These are phyloP conservation scores for Mycosphaerelloides madeirae DNA, from an alignment of 2,329 filamentous ascomycete genomes.

Conservation along the genomic window DNA sequence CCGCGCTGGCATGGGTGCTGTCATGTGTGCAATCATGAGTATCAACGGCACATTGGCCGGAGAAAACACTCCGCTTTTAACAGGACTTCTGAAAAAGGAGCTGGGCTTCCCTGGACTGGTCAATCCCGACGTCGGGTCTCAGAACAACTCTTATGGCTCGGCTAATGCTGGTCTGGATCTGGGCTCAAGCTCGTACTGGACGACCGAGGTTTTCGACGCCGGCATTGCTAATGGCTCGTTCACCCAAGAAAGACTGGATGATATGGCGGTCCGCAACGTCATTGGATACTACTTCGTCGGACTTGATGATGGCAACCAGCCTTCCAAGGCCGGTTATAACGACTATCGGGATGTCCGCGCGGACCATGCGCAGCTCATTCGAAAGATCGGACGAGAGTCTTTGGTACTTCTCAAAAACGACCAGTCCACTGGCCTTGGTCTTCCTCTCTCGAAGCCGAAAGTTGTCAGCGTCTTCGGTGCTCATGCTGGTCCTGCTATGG, in stretches of 20 bases:
- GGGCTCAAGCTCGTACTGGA: slow-evolving; percentile 24
- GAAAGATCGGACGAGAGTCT: slow-evolving; percentile 7
- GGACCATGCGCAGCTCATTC: slow-evolving; percentile 13
- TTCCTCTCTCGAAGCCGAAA: slow-evolving; percentile 47
- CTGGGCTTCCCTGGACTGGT: slow-evolving; percentile 33
- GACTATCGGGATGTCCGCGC: slow-evolving; percentile 14
- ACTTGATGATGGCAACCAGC: slow-evolving; percentile 14
- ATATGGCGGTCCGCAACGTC: slow-evolving; percentile 31
- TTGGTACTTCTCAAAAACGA: slow-evolving; percentile 59
- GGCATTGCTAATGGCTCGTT: slow-evolving; percentile 33
- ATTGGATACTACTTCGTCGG: slow-evolving; percentile 17
- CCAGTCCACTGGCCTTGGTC: slow-evolving; percentile 32
- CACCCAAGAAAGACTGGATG: slow-evolving; percentile 27
- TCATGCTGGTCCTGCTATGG: slow-evolving; percentile 12
- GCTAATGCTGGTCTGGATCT: slow-evolving; percentile 30
- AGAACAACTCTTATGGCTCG: slow-evolving; percentile 23
- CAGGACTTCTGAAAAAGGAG: slow-evolving; percentile 62
- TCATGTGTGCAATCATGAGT: slow-evolving; percentile 42
- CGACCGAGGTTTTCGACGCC: slow-evolving; percentile 21
- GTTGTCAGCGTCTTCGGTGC: slow-evolving; percentile 36
- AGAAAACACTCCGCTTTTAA: slow-evolving; percentile 57
- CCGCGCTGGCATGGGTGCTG: slow-evolving; percentile 46
- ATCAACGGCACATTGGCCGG: slow-evolving; percentile 40
- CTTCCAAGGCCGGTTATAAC: slow-evolving; percentile 5
- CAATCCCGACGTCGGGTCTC: slow-evolving; percentile 48